phyloP scores from a whole-genome alignment of 495 filamentous ascomycete species.

The Penicillium flavigenum region DNA sequence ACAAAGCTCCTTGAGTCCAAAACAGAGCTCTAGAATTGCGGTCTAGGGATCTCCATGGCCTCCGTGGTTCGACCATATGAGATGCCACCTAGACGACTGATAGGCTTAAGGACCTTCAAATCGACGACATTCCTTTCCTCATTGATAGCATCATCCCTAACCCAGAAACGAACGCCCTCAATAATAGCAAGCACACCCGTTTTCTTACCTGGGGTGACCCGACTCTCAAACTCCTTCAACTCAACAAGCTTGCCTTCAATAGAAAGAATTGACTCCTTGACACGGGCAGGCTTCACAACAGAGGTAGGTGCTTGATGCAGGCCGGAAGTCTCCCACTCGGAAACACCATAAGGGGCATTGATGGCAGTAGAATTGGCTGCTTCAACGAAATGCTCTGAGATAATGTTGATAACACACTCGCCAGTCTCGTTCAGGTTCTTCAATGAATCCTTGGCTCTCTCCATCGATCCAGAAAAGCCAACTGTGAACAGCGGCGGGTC shows the following conservation, averaged over 20 bases:
- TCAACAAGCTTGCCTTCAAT: slow-evolving; percentile 78
- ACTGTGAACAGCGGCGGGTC: slow-evolving; percentile 90
- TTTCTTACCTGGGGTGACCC: slow-evolving; percentile 64
- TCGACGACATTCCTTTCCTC: slow-evolving; percentile 71
- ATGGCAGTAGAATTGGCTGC: slow-evolving; percentile 79
- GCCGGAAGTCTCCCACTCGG: slow-evolving; percentile 79
- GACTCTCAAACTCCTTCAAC: slow-evolving; percentile 73
- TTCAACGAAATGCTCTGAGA: slow-evolving; percentile 81
- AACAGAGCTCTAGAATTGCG: slow-evolving; percentile 33
- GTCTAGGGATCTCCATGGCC: slow-evolving; percentile 73
- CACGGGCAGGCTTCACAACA: slow-evolving; percentile 68
- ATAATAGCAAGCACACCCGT: slow-evolving; percentile 72
- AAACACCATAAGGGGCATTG: slow-evolving; percentile 74
- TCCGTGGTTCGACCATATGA: slow-evolving; percentile 71
- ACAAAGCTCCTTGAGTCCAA: neutral
- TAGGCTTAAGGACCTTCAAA: slow-evolving; percentile 67
- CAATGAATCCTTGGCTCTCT: slow-evolving; percentile 71
- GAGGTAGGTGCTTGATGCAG: slow-evolving; percentile 67
- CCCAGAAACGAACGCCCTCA: slow-evolving; percentile 88
- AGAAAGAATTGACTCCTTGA: slow-evolving; percentile 76
- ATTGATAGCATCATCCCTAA: slow-evolving; percentile 82
- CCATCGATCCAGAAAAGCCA: slow-evolving; percentile 58
- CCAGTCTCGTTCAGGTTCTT: slow-evolving; percentile 66
- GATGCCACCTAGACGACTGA: slow-evolving; percentile 80
- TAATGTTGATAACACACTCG: slow-evolving; percentile 84